Evolutionary conservation across 345 rosid genomes (phyloP), one percentile per base, ranked within the genome.

Genomic region (Anastatica hierochuntica): DNA sequence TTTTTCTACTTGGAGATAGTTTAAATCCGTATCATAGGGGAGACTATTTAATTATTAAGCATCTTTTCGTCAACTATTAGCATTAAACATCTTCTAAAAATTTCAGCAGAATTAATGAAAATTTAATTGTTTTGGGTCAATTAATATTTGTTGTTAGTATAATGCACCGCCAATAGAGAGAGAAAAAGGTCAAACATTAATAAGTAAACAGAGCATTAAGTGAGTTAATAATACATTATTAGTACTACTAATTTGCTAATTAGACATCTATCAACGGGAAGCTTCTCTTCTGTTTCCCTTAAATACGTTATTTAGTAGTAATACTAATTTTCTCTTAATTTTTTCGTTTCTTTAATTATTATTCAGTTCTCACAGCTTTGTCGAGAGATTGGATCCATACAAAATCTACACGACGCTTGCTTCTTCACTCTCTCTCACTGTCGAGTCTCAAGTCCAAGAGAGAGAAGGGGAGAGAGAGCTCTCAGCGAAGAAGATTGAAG

Each of bases 311-410:
- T n/a, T n/a, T n/a, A n/a, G n/a, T 49, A 1, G 14, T 4, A n/a
- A 19, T n/a, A n/a, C n/a, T 21, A 39, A 8, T 45, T 13, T 27
- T 23, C 14, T 13, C 8, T 36, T 4, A 10, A 16, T 4, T 8
- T 33, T 8, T 42, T 41, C 4, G 19, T 18, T 46, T 46, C 24
- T 21, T 21, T 21, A 21, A 21, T 21, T 21, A n/a, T 21, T 17
- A 41, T 30, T 62, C 23, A 43, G 50, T 49, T 35, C 58, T 21
- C 24, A 69, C 75, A 57, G 72, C 44, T 41, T 5, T 69, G 74
- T 68, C 50, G 54, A 73, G 83, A 68, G n/a, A 2, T 76, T 77
- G 79, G 81, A 75, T 80, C 81, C 70, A 56, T 64, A 67, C 77
- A 67, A 61, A 68, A 61, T 2, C 24, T 21, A 21, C 24, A 21